Evolutionary conservation across 1,284 basidiomycete genomes (phyloP), one percentile per base, ranked within the genome.

Genomic region (Ceratobasidium sp.): DNA sequence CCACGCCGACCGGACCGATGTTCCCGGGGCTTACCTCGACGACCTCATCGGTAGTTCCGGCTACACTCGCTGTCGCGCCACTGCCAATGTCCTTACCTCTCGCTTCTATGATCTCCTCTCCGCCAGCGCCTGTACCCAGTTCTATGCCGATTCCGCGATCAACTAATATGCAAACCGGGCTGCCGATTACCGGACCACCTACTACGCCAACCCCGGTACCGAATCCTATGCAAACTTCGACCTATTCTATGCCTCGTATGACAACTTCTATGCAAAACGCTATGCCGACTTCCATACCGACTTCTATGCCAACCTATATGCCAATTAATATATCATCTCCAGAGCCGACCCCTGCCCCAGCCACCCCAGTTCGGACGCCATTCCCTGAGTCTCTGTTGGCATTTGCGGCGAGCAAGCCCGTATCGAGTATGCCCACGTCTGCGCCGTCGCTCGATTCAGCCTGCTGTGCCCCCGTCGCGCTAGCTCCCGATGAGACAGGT

Each of bases 1-100:
- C 50, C n/a, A 52, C 50, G n/a, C 50, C 17, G 50, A 52, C 50
- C n/a, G 50, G 50, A 23, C 50, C 50, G 20, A 52, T 52, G n/a
- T 52, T 52, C n/a, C 50, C 50, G 50, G 50, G 17, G 50, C 50
- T 52, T 52, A 52, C n/a, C 50, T 52, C 50, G 50, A n/a, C 15
- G 20, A 23, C 50, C n/a, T 23, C 50, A 52, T 52, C 50, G 20
- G 50, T 23, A 23, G 6, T 23, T 23, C 50, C 50, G n/a, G 17
- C 50, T 23, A 23, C 50, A 7, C 50, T 17, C 50, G 50, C n/a
- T 52, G 6, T 23, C 50, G 50, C 50, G 20, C n/a, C n/a, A 23
- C 50, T 23, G 50, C 15, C 50, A n/a, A 20, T 20, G 20, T 7
- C n/a, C 6, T 20, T n/a, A n/a, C 17, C 50, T 7, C 50, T 20